Percentiles rank a stretch among this genome's conserved stretches.
These are phyloP conservation scores for Chlamydomonas sphaeroides DNA, from an alignment of 139 green algal species.

Conservation along the genomic window DNA sequence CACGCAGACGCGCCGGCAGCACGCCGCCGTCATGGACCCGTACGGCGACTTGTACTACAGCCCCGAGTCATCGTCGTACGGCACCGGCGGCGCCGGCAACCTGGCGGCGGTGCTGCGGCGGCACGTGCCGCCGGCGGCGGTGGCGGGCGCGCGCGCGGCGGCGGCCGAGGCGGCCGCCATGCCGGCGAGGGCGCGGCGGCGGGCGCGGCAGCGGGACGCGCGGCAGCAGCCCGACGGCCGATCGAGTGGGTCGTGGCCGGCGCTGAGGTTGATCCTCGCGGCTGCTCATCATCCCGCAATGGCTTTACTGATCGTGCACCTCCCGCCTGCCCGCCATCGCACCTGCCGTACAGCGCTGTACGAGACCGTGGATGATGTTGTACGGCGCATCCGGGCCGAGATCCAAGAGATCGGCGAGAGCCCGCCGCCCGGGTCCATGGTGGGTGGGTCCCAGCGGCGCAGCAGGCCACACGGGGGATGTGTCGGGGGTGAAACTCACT, in stretches of 20 bases:
- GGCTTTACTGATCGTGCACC: no score
- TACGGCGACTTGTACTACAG: conserved; percentile 18
- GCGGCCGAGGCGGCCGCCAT: neutral
- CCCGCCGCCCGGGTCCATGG: conserved; percentile 17
- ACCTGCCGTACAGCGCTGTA: neutral
- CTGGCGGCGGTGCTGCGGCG: neutral
- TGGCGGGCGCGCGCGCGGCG: neutral
- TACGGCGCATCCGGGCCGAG: conserved; percentile 15
- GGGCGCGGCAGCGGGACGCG: conserved; percentile 15
- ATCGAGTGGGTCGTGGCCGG: neutral
- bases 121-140: neutral
- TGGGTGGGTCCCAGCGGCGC: no score
- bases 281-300: no score
- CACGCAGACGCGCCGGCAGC: neutral
- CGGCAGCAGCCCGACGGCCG: conserved; percentile 1
- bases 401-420: conserved; percentile 9
- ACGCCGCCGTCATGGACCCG: conserved; percentile 3
- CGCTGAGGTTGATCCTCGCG: no score
- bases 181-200: conserved; percentile 11
- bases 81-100: neutral
- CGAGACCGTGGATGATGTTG: conserved; percentile 18
- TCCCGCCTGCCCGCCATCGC: no score
- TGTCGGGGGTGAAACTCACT: no score
- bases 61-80: neutral
- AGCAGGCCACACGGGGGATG: no score